These are phyloP conservation scores for Epichloe festucae DNA, from an alignment of 2,329 filamentous ascomycete genomes.

Conservation along the genomic window DNA sequence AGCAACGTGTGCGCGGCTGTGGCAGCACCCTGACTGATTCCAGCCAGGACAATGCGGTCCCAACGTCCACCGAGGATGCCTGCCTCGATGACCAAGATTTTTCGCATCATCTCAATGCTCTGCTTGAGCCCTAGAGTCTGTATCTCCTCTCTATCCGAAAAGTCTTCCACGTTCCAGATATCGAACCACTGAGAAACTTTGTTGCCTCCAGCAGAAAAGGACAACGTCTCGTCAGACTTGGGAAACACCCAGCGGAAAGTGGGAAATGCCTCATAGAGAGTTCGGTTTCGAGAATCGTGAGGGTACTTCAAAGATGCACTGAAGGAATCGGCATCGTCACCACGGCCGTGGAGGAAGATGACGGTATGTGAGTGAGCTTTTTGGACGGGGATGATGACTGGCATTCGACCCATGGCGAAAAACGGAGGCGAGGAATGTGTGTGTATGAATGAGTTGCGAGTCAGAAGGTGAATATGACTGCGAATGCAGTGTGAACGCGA, in stretches of 20 bases:
- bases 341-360: slow-evolving; percentile 33
- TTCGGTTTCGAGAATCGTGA: slow-evolving; percentile 17
- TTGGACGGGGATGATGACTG: neutral
- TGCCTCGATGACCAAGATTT: slow-evolving; percentile 23
- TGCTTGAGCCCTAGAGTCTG: slow-evolving; percentile 28
- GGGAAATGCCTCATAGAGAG: slow-evolving; percentile 27
- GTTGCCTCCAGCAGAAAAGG: slow-evolving; percentile 11
- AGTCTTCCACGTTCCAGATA: slow-evolving; percentile 29
- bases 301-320: slow-evolving; percentile 17
- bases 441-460: neutral
- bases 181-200: slow-evolving; percentile 37
- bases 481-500: neutral
- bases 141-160: slow-evolving; percentile 27
- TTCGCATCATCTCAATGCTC: slow-evolving; percentile 20
- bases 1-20: slow-evolving; percentile 26
- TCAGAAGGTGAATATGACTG: neutral
- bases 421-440: neutral
- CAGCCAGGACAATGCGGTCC: slow-evolving; percentile 28
- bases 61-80: slow-evolving; percentile 21
- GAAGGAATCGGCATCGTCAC: slow-evolving; percentile 25
- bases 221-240: slow-evolving; percentile 21
- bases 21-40: slow-evolving; percentile 34
- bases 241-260: slow-evolving; percentile 38
- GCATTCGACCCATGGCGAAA: neutral
- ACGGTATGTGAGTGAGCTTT: slow-evolving; percentile 26